Evolutionary conservation across 2,329 filamentous ascomycete species (phyloP), one percentile per base, ranked within the genome.

Genomic region (Xylaria sp.): DNA sequence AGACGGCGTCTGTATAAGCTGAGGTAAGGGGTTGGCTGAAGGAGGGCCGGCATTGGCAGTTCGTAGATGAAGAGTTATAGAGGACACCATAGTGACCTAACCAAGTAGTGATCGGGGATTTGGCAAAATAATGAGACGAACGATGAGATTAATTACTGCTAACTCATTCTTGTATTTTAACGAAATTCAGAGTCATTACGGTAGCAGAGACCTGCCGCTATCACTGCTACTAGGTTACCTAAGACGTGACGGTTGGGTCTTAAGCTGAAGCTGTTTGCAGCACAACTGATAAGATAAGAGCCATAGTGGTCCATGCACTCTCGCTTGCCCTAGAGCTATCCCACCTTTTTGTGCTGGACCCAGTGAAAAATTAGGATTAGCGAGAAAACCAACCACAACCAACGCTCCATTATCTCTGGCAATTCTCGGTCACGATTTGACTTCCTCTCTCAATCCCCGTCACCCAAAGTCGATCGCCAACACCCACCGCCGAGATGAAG

Each of bases 1-100:
- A 0, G 92, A 90, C 0, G 96, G 96, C 0, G 95, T 98, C 75
- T 94, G 92, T 18, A 98, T 88, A 70, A 97, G 85, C n/a, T 87
- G 80, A 1, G 96, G 96, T 4, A 98, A 87, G 3, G 92, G 90
- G 66, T 81, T 86, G 35, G 65, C 48, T 1, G 75, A 62, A n/a
- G 71, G 50, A 5, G 74, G 32, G n/a, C 70, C 44, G 23, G 66
- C 64, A 16, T 74, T 66, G 25, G 75, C 74, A 1, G 74, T 71
- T 47, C 70, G 78, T 9, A 82, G 83, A 69, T 86, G 79, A 18
- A 88, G 79, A 37, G 78, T 77, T 65, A 82, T 75, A 40, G 82
- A 78, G 25, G 82, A 76, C 5, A 74, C 53, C 78, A 79, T 79
- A 35, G 60, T 65, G 27, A 47, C 23, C 42, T 47, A 16, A n/a